These are phyloP conservation scores for Rhodosporidiobolus odoratus DNA, from an alignment of 768 basidiomycete species.

Conservation along the genomic window DNA sequence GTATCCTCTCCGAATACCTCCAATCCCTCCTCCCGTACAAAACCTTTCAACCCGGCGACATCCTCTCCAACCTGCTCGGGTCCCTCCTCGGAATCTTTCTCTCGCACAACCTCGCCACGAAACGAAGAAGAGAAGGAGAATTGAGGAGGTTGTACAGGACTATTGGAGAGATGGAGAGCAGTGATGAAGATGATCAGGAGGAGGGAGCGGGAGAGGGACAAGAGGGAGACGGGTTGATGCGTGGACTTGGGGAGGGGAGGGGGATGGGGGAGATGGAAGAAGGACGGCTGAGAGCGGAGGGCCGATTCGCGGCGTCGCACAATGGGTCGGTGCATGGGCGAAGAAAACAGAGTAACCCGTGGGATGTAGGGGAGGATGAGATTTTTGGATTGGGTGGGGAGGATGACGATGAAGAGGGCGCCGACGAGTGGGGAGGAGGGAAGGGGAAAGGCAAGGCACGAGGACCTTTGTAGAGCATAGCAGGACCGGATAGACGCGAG, in stretches of 20 bases:
- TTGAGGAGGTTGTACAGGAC: constrained; percentile 82
- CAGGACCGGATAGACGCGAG: not conserved
- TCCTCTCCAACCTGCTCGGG: constrained; percentile 39
- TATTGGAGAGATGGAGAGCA: constrained; percentile 75
- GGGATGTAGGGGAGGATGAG: not conserved
- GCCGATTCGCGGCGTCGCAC: not conserved
- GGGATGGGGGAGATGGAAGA: constrained; percentile 12
- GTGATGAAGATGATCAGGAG: constrained; percentile 68
- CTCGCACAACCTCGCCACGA: not conserved
- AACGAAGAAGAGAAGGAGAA: constrained; percentile 10
- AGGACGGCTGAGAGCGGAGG: not conserved
- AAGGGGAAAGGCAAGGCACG: too few species aligned
- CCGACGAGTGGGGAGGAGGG: not conserved
- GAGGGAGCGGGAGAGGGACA: not conserved
- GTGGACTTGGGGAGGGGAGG: too few species aligned
- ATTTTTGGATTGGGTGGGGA: constrained; percentile 27
- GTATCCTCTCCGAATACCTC: constrained; percentile 36
- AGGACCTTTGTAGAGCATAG: not conserved
- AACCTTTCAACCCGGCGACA: constrained; percentile 39
- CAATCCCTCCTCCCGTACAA: constrained; percentile 41
- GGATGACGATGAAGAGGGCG: constrained; percentile 19
- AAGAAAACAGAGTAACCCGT: too few species aligned
- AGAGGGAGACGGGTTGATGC: not conserved
- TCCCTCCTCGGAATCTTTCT: constrained; percentile 18
- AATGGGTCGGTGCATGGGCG: not conserved